Evolutionary conservation across 192 early-diverging fungal genomes (phyloP).

Genomic region (Dissophora ornata): DNA sequence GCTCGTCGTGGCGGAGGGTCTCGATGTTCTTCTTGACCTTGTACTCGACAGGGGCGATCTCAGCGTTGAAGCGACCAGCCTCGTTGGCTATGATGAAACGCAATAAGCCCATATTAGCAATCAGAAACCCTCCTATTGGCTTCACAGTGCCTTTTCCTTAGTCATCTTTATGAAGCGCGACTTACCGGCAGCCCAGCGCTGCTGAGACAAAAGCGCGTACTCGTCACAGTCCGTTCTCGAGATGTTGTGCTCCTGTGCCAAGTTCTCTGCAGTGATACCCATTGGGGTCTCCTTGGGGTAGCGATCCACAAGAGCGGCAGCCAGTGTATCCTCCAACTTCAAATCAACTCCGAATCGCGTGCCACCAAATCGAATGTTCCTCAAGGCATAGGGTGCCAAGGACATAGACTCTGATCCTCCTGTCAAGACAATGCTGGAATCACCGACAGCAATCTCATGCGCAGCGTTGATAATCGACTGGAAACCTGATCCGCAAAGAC

Average conservation of each 20-base stretch:
- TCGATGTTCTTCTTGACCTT: constrained; percentile 82
- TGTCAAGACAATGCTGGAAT: constrained; percentile 86
- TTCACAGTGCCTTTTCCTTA: too few relatives aligned
- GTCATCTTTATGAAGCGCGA: too few relatives aligned
- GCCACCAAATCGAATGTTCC: constrained; percentile 82
- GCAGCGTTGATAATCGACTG: constrained; percentile 94
- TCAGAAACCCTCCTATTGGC: too few relatives aligned
- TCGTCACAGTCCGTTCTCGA: constrained; percentile 86
- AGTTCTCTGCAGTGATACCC: constrained; percentile 96
- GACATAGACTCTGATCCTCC: constrained; percentile 97
- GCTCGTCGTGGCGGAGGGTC: constrained; percentile 83
- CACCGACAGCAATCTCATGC: constrained; percentile 89
- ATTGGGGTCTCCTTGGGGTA: constrained; percentile 86
- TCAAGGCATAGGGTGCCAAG: constrained; percentile 88
- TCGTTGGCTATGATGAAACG: constrained; percentile 76
- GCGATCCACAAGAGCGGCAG: constrained; percentile 86
- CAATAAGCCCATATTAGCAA: too few relatives aligned
- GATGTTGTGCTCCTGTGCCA: constrained; percentile 86
- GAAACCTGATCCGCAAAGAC: constrained; percentile 97
- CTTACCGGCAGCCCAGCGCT: constrained; percentile 85
- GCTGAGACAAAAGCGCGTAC: constrained; percentile 85
- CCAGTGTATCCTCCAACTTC: constrained; percentile 91
- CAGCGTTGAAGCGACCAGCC: constrained; percentile 80
- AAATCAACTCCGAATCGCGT: constrained; percentile 89
- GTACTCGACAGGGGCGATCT: constrained; percentile 88